Percentiles rank a stretch among this genome's conserved stretches.
Evolutionary conservation across 331 rosid genomes (phyloP).

Genomic region (Acacia concinna): DNA sequence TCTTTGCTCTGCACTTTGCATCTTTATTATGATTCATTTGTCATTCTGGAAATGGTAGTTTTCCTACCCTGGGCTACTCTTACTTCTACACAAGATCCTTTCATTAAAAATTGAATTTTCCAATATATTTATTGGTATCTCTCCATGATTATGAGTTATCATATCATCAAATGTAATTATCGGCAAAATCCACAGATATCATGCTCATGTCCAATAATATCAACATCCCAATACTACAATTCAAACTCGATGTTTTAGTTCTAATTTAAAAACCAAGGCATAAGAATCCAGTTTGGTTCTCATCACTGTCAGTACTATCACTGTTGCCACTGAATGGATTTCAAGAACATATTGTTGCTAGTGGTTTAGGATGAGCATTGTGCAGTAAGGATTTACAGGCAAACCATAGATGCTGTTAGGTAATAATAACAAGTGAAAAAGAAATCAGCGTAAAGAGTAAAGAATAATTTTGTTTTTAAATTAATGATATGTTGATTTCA

Average conservation of each 20-base stretch:
- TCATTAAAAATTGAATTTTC: neutral
- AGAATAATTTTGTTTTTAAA: neutral
- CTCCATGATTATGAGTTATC: neutral
- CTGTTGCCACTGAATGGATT: neutral
- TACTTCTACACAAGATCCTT: neutral
- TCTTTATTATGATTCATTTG: neutral
- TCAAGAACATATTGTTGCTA: neutral
- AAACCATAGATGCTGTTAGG: neutral
- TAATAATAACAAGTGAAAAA: neutral
- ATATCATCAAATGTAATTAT: neutral
- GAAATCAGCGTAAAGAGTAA: neutral
- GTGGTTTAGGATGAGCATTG: neutral
- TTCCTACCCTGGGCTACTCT: neutral
- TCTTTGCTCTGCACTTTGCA: neutral
- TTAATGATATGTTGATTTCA: conserved; percentile 23
- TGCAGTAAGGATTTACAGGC: neutral
- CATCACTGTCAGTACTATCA: neutral
- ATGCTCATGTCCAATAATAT: neutral
- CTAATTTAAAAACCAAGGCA: neutral
- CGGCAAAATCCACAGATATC: neutral
- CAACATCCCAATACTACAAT: neutral
- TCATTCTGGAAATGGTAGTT: conserved; percentile 1
- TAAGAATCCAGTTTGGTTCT: conserved; percentile 27
- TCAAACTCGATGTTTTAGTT: neutral
- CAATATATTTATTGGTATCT: neutral